phyloP scores from a whole-genome alignment of 352 stramenopile genomes.

The Phytophthora litchii region DNA sequence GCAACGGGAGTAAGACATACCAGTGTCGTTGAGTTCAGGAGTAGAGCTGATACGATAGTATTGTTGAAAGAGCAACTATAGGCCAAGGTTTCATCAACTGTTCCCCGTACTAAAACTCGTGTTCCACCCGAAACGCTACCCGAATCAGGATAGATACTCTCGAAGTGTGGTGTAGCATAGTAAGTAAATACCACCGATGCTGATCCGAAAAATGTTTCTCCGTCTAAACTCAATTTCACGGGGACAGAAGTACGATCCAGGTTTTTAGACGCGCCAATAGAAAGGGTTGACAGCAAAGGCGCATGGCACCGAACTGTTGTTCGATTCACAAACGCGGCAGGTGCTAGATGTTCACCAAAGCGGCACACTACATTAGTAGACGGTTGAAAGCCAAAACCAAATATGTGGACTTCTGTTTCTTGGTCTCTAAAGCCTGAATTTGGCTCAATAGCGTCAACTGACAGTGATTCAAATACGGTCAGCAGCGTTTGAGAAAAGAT shows the following conservation, averaged over 20 bases:
- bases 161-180: slow-evolving; percentile 16
- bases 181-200: slow-evolving; percentile 26
- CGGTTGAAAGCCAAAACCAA: slow-evolving; percentile 33
- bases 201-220: slow-evolving; percentile 26
- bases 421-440: slow-evolving; percentile 16
- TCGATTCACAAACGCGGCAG: slow-evolving; percentile 31
- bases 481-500: slow-evolving; percentile 6
- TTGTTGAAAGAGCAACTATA: slow-evolving; percentile 40
- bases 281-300: slow-evolving; percentile 12
- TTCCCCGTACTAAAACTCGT: slow-evolving; percentile 22
- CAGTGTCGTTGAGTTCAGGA: slow-evolving; percentile 28
- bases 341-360: slow-evolving; percentile 19
- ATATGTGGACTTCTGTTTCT: slow-evolving; percentile 24
- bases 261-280: neutral
- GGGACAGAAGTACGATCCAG: slow-evolving; percentile 1
- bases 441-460: slow-evolving; percentile 32
- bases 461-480: slow-evolving; percentile 24
- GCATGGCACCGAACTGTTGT: slow-evolving; percentile 31
- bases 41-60: slow-evolving; percentile 1
- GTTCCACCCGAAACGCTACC: slow-evolving; percentile 36
- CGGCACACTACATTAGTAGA: slow-evolving; percentile 32
- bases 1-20: slow-evolving; percentile 25
- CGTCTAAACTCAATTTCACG: slow-evolving; percentile 41
- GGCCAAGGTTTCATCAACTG: slow-evolving; percentile 24
- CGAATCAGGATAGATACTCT: slow-evolving; percentile 26